Evolutionary conservation across 345 rosid genomes (phyloP).

Genomic region (Citrus reticulata): DNA sequence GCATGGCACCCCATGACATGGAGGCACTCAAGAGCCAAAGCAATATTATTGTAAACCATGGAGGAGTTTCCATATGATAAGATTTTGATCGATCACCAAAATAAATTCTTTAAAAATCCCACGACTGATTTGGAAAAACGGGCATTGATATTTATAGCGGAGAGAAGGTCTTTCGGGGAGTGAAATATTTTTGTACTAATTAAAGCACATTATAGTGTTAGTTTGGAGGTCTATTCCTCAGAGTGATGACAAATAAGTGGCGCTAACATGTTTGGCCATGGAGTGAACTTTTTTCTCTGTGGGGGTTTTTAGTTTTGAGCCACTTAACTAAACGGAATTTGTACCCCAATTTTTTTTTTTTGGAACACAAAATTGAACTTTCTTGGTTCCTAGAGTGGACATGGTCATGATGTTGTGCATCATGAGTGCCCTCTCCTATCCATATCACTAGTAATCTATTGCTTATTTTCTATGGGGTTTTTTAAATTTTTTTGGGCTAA

Average conservation of each 20-base stretch:
- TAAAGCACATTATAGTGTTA: conserved; percentile 12
- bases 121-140: neutral
- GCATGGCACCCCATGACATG: conserved; percentile 10
- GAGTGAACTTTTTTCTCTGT: neutral
- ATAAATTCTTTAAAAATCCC: neutral
- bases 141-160: conserved; percentile 25
- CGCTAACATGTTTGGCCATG: neutral
- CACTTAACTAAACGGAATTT: neutral
- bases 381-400: neutral
- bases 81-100: neutral
- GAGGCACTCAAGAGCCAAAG: conserved; percentile 30
- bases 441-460: neutral
- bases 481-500: too few species aligned
- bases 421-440: neutral
- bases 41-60: neutral
- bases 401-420: too few species aligned
- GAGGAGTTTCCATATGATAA: neutral
- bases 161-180: conserved; percentile 6
- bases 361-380: neutral
- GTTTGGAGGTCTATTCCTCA: conserved; percentile 29
- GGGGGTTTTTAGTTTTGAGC: neutral
- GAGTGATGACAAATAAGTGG: conserved; percentile 8
- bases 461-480: too few species aligned
- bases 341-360: neutral
- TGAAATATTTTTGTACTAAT: neutral